Evolutionary conservation across 2,329 filamentous ascomycete species (phyloP).

Genomic region (Cladosporium sp.): DNA sequence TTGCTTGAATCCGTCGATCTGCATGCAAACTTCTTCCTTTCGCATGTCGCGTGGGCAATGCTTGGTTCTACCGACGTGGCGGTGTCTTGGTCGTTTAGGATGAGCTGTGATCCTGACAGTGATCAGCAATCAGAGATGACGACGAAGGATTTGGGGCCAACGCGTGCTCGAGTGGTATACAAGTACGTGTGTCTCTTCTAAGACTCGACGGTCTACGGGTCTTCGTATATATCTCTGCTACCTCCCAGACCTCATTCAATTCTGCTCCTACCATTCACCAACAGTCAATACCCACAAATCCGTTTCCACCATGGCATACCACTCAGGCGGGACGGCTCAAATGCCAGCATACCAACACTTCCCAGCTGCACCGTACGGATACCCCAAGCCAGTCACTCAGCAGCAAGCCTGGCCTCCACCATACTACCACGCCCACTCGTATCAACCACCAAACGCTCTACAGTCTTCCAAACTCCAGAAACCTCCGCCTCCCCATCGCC

Average conservation of each 20-base stretch:
- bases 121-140: too few species aligned
- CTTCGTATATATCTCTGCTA: too few species aligned
- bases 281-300: too few species aligned
- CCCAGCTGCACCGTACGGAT: constrained; percentile 3
- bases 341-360: constrained; percentile 15
- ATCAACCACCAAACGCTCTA: not conserved
- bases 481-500: not conserved
- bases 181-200: not conserved
- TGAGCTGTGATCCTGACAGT: too few species aligned
- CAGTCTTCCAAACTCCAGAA: constrained; percentile 6
- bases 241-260: not conserved
- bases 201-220: not conserved
- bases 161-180: not conserved
- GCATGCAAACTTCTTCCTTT: too few species aligned
- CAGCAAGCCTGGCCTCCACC: constrained; percentile 5
- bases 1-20: not conserved
- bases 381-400: constrained; percentile 7
- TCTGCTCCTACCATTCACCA: too few species aligned
- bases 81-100: too few species aligned
- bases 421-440: constrained; percentile 5
- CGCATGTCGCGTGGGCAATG: too few species aligned
- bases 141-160: too few species aligned
- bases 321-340: constrained; percentile 6
- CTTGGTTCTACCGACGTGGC: too few species aligned
- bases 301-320: constrained; percentile 6